Percentiles rank a stretch among this genome's conserved stretches.
These are phyloP conservation scores for Capsicum pubescens DNA, from an alignment of 257 asterid genomes.

Conservation along the genomic window DNA sequence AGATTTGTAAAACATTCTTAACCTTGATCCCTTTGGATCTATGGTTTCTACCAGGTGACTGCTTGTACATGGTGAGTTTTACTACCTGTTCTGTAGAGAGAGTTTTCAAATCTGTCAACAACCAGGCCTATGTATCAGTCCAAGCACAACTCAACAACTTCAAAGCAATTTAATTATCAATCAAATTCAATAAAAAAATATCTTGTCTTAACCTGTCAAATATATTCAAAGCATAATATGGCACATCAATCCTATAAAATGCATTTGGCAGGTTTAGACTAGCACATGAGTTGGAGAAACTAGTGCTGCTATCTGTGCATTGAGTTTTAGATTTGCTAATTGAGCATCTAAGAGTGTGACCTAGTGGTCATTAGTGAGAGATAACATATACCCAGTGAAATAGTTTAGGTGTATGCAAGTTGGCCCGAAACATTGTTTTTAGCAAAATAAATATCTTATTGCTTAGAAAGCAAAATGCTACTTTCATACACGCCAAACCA, in stretches of 20 bases:
- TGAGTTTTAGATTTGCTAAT: not conserved
- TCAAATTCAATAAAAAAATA: not conserved
- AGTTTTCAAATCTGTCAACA: conserved; percentile 1
- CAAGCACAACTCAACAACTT: not conserved
- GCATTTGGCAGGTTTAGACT: conserved; percentile 10
- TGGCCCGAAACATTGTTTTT: not conserved
- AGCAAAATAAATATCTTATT: not conserved
- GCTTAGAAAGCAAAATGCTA: not conserved
- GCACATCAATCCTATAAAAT: not conserved
- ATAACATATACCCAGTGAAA: not conserved
- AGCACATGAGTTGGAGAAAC: not conserved
- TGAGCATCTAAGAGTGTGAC: not conserved
- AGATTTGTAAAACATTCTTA: conserved; percentile 67
- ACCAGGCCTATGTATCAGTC: not conserved
- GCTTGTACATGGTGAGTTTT: conserved; percentile 68
- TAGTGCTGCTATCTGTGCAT: conserved; percentile 11
- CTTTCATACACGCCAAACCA: not conserved
- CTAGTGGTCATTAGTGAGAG: not conserved
- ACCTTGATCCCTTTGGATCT: conserved; percentile 72
- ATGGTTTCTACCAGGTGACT: conserved; percentile 71
- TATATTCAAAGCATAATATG: not conserved
- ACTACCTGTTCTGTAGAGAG: conserved; percentile 12
- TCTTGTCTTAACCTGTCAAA: not conserved
- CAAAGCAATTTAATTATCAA: not conserved
- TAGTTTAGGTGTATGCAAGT: not conserved